Base-by-base conservation (phyloP, 257 asterid species). In the Primulina eburnea region DNA sequence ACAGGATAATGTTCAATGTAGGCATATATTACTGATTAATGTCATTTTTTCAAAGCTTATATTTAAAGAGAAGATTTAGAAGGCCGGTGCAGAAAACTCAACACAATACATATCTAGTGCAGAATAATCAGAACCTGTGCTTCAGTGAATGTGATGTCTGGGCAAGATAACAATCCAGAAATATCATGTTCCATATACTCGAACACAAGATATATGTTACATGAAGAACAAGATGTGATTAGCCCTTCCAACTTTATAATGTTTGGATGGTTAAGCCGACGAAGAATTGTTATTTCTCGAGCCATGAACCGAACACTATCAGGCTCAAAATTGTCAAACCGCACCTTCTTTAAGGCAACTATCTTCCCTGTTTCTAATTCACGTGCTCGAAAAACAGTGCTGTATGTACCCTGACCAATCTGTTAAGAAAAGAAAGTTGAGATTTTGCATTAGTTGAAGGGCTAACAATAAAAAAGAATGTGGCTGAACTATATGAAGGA, bases 181-280 rank as follows among this genome's bases (percentile, higher is more conserved):
- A 94, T 79, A 80, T 94, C 99, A 63, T 94, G 98, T 77, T 94
- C 99, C 99, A 94, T 94, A 65, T 91, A 89, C 82, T 94, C 97
- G 11, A 94, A 94, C 68, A 94, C 97, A 18, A 94, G 95, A 71
- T 94, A 94, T 32, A 94, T 88, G 87, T 89, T 94, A 81, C 95
- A 85, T 11, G 99, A 94, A 50, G 92, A 82, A 40, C 87, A 81
- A 28, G 99, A 91, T 3, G 99, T 83, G 33, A 91, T 82, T 60
- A 94, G 29, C 8, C 99, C 99, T 76, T 89, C 84, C 80, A 94
- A 74, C 80, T 91, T 91, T 59, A 91, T 89, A 66, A 93, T 72
- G 62, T 93, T 93, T 33, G 98, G 97, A 75, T 93, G 98, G 72
- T 93, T 93, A 60, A 90, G 97, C 69, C 90, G 81, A 8, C 98